Evolutionary conservation across 2,329 filamentous ascomycete species (phyloP).

Genomic region (Aspergillus sp.): DNA sequence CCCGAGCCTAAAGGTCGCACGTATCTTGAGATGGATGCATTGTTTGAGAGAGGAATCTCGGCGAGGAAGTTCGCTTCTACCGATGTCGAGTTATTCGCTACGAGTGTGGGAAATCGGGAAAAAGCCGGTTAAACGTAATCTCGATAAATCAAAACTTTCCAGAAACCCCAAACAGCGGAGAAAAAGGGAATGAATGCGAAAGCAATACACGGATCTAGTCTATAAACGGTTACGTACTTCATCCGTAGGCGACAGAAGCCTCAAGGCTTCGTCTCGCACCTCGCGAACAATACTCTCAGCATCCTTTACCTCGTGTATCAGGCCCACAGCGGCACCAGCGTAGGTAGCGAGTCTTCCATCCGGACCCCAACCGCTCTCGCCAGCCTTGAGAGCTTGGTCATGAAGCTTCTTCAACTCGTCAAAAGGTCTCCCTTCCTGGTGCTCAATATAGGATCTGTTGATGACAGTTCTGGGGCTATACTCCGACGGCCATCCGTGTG

Average conservation of each 20-base stretch:
- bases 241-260: background rate
- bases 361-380: slow-evolving; percentile 48
- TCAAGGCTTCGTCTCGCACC: background rate
- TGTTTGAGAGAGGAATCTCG: slow-evolving; percentile 63
- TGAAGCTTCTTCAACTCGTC: slow-evolving; percentile 46
- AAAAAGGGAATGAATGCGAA: no score
- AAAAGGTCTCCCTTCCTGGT: slow-evolving; percentile 41
- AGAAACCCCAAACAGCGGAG: no score
- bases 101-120: no score
- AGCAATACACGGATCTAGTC: no score
- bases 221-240: no score
- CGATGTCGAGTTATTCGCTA: background rate
- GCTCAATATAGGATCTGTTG: slow-evolving; percentile 53
- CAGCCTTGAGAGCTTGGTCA: slow-evolving; percentile 39
- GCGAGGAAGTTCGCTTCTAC: slow-evolving; percentile 1
- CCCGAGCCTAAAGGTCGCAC: slow-evolving; percentile 73
- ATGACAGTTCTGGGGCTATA: slow-evolving; percentile 59
- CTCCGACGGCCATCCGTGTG: slow-evolving; percentile 57
- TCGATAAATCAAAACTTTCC: no score
- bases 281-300: slow-evolving; percentile 40
- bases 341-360: slow-evolving; percentile 51
- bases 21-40: slow-evolving; percentile 75
- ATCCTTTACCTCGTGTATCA: slow-evolving; percentile 41
- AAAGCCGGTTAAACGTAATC: no score
- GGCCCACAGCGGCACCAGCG: slow-evolving; percentile 47